These are phyloP conservation scores for Catunica adiposa DNA, from an alignment of 2,329 filamentous ascomycete genomes.

Conservation along the genomic window DNA sequence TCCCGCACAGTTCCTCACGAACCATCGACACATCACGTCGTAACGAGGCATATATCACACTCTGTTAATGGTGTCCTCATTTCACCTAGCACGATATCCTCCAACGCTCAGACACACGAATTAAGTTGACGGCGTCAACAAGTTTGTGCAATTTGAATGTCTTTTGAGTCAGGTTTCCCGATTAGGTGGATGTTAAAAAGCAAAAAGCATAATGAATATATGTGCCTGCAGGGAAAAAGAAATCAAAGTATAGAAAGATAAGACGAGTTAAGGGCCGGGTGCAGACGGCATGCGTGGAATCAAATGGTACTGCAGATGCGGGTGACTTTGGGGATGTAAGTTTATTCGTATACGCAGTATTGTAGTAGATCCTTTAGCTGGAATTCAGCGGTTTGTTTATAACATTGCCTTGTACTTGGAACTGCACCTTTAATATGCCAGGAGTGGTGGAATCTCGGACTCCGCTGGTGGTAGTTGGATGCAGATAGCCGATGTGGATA, in stretches of 20 bases:
- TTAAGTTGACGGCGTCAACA: too few species aligned
- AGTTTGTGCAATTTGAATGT: too few species aligned
- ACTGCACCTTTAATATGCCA: neutral
- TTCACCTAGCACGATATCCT: neutral
- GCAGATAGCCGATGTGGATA: neutral
- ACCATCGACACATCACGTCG: neutral
- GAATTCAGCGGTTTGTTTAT: too few species aligned
- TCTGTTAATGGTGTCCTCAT: neutral
- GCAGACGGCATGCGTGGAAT: neutral
- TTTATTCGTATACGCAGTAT: too few species aligned
- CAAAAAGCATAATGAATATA: too few species aligned
- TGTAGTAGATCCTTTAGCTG: too few species aligned
- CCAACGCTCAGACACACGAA: neutral
- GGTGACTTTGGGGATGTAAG: neutral
- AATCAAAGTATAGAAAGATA: constrained; percentile 1
- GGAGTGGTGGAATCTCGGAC: neutral
- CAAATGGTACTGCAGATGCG: too few species aligned
- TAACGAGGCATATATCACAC: neutral
- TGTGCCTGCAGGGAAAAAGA: too few species aligned
- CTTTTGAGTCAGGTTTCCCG: too few species aligned
- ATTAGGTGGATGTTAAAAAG: too few species aligned
- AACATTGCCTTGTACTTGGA: neutral
- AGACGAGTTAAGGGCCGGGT: neutral
- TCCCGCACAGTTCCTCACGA: neutral
- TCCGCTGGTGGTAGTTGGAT: neutral